Evolutionary conservation across 2,329 filamentous ascomycete genomes (phyloP), one percentile per base, ranked within the genome.

Genomic region (Bipolaris oryzae): DNA sequence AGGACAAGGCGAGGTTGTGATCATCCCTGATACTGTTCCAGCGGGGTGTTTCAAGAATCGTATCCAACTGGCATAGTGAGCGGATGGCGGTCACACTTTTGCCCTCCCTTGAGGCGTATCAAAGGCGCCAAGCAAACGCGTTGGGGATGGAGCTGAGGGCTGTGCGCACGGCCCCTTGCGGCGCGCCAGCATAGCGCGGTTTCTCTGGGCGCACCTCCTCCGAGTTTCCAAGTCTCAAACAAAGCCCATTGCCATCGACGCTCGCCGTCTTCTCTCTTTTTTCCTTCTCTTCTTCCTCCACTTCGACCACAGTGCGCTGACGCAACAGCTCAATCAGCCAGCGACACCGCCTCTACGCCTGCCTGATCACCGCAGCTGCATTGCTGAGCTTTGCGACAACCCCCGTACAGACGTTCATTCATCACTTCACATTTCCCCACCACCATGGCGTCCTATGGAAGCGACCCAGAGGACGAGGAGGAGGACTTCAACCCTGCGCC

Each of bases 401-500:
- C 59, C 48, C 28, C 41, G 41, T 50, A 41, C 25, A 52, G 53
- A 55, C 57, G 47, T 55, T 49, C 44, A 52, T 52, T 53, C 44
- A 49, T 54, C 45, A 53, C 43, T 39, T 37, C 38, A 37, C 20
- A 42, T 53, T 37, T 37, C 34, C 28, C 28, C 31, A 44, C 53
- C 51, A 60, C 44, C 35, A 75, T 75, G 73, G 68, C 72, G 33
- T 67, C 63, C 51, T 74, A 72, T 55, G 67, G 68, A 34, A 58
- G 63, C 55, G 68, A 64, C 50, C 67, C 65, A 46, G 70, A 72
- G 52, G 74, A 72, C 13, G 89, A 90, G 42, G 91, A 95, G 48
- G 92, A 96, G 67, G 89, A 94, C 75, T 96, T 97, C 83, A 96
- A 96, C 75, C 93, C 92, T 48, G 86, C 84, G 46, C 88, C 89